Conservation (phyloP, 306 rosid genomes). For the Cucurbita maxima region DNA sequence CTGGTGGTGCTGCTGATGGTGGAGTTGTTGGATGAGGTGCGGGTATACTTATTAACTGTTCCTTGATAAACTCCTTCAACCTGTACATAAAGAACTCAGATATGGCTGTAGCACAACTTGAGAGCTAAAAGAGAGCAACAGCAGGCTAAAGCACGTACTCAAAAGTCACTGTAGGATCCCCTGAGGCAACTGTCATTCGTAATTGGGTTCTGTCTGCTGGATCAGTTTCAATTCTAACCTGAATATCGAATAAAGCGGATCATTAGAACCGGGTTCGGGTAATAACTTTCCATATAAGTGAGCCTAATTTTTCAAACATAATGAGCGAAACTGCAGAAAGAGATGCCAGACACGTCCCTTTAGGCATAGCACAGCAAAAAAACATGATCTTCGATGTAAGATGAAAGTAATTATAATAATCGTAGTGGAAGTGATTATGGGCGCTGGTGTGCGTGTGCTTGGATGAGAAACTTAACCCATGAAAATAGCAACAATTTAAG, state of each 20-base stretch:
- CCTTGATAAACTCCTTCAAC: slow-evolving; percentile 93
- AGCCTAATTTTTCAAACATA: neutral
- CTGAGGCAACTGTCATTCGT: slow-evolving; percentile 95
- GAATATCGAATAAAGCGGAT: slow-evolving; percentile 8
- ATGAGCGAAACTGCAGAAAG: neutral
- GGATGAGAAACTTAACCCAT: neutral
- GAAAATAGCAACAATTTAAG: neutral
- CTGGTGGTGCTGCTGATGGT: slow-evolving; percentile 29
- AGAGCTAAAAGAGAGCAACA: neutral
- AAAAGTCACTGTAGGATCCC: slow-evolving; percentile 73
- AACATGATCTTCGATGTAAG: too few relatives aligned
- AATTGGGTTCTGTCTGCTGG: slow-evolving; percentile 98
- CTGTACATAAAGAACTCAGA: slow-evolving; percentile 25
- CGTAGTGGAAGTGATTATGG: too few relatives aligned
- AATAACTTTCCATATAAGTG: neutral
- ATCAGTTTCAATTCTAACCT: slow-evolving; percentile 89
- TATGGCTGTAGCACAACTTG: neutral
- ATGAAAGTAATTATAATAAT: too few relatives aligned
- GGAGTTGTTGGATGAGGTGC: slow-evolving; percentile 22
- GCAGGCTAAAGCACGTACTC: slow-evolving; percentile 50
- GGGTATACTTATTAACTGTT: slow-evolving; percentile 62
- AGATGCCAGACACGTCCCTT: neutral
- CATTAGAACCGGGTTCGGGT: neutral
- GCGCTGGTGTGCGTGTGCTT: neutral
- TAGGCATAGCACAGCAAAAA: too few relatives aligned